A percentile compares a stretch with the other conserved stretches of the same genome.
Conservation (phyloP, 768 basidiomycete species). For the Gymnopilus junonius region DNA sequence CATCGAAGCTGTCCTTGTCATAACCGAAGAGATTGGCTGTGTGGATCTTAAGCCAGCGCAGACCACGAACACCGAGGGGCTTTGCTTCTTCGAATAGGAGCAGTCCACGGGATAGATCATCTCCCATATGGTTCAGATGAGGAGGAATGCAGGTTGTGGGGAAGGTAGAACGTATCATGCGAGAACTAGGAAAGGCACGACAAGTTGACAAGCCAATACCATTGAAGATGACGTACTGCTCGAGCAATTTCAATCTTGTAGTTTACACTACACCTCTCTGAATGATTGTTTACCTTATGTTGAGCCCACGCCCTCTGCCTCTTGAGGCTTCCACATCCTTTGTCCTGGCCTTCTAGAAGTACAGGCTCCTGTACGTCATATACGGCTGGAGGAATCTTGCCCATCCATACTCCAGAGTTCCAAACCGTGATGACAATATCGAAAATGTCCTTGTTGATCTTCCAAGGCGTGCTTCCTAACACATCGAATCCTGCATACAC, state of each 20-base stretch:
- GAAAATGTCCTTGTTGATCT: slow-evolving; percentile 79
- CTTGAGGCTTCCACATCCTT: slow-evolving; percentile 58
- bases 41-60: slow-evolving; percentile 96
- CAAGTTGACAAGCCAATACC: too few species aligned
- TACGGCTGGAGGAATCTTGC: slow-evolving; percentile 81
- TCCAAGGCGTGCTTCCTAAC: slow-evolving; percentile 89
- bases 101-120: slow-evolving; percentile 89
- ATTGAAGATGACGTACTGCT: slow-evolving; percentile 57
- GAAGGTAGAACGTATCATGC: slow-evolving; percentile 86
- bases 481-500: slow-evolving; percentile 91
- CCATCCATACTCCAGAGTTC: slow-evolving; percentile 83
- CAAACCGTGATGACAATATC: slow-evolving; percentile 79
- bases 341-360: slow-evolving; percentile 44
- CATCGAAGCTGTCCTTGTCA: slow-evolving; percentile 94
- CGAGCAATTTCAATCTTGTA: slow-evolving; percentile 97
- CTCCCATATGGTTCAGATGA: slow-evolving; percentile 93
- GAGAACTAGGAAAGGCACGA: slow-evolving; percentile 61
- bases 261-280: slow-evolving; percentile 90
- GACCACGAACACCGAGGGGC: slow-evolving; percentile 80
- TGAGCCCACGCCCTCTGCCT: slow-evolving; percentile 60
- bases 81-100: slow-evolving; percentile 81
- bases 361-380: slow-evolving; percentile 70
- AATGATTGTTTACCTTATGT: slow-evolving; percentile 80
- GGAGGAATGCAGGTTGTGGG: slow-evolving; percentile 94
- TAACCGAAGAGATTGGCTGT: slow-evolving; percentile 90